Base-by-base conservation (phyloP, 805 yeast genomes). In the Suhomyces emberorum region DNA sequence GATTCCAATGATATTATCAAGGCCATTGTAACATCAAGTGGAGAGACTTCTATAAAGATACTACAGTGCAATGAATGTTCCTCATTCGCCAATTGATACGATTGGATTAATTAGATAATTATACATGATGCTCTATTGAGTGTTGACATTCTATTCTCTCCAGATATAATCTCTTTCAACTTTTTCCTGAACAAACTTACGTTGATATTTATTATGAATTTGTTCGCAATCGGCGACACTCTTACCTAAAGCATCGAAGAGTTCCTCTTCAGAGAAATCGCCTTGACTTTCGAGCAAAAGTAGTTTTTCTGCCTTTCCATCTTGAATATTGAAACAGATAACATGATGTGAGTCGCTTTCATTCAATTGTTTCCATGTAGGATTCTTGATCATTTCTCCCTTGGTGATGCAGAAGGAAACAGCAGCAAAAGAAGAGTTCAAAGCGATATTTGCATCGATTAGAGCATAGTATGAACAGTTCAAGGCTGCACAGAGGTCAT, bases 211-310 rank as follows among this genome's bases (percentile, higher is more conserved):
- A n/a, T n/a, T n/a, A 49, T 76, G 80, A 8, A 74, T 48, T 16
- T 49, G 41, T 15, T 70, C 69, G 24, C 82, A 71, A 32, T 70
- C 68, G 5, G 52, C 44, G 18, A 76, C 76, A 6, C 81, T 81
- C 7, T 37, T 31, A 17, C 76, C 79, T n/a, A 87, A 59, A 4
- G 74, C 70, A 3, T 57, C 51, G 28, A 77, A 68, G 15, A 88
- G 51, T 42, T 78, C 70, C 1, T 68, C 59, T 47, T 83, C 77
- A 2, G 74, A 63, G 49, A 88, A 88, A 1, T 64, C 59, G 4
- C 97, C 97, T 34, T 71, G 63, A 37, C 91, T 81, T 44, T 88
- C 96, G 37, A 79, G 61, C 35, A 79, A 63, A n/a, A 89, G 57
- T 4, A 91, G 54, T 30, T 82, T 72, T 34, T 69, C 63, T 2